Percentiles rank a stretch among this genome's conserved stretches.
phyloP scores from a whole-genome alignment of 108 stramenopile genomes.

The Licmophora abbreviata region DNA sequence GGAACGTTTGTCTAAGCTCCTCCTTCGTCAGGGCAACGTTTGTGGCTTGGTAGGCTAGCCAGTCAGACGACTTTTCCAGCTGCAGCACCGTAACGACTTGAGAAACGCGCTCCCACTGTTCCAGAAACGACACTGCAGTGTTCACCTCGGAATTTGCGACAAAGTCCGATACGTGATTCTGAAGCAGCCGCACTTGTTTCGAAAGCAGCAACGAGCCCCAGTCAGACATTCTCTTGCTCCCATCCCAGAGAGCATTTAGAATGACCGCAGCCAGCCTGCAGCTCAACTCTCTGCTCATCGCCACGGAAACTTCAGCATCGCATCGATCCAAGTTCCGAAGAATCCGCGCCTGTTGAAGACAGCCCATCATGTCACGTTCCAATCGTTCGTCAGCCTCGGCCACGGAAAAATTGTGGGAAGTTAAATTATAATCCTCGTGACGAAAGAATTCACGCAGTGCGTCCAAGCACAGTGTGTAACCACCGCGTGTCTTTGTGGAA shows the following conservation, averaged over 20 bases:
- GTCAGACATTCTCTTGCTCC: conserved; percentile 59
- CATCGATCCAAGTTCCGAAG: conserved; percentile 53
- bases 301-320: conserved; percentile 37
- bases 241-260: conserved; percentile 29
- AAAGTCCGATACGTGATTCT: conserved; percentile 31
- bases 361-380: conserved; percentile 37
- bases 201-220: conserved; percentile 79
- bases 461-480: conserved; percentile 28
- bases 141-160: conserved; percentile 12
- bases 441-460: conserved; percentile 54
- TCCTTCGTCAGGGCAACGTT: conserved; percentile 38
- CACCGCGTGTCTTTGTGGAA: conserved; percentile 17
- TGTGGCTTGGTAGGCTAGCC: conserved; percentile 35
- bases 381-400: conserved; percentile 64
- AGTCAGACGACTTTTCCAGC: conserved; percentile 76
- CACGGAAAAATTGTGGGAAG: conserved; percentile 33
- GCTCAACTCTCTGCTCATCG: conserved; percentile 35
- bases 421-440: conserved; percentile 55
- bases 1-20: conserved; percentile 44
- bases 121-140: conserved; percentile 15
- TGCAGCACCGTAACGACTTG: conserved; percentile 68
- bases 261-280: conserved; percentile 45
- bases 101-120: conserved; percentile 58
- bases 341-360: conserved; percentile 43
- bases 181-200: conserved; percentile 72